phyloP scores from a whole-genome alignment of 2,329 filamentous ascomycete species.

The Cryphonectria nitschkei region DNA sequence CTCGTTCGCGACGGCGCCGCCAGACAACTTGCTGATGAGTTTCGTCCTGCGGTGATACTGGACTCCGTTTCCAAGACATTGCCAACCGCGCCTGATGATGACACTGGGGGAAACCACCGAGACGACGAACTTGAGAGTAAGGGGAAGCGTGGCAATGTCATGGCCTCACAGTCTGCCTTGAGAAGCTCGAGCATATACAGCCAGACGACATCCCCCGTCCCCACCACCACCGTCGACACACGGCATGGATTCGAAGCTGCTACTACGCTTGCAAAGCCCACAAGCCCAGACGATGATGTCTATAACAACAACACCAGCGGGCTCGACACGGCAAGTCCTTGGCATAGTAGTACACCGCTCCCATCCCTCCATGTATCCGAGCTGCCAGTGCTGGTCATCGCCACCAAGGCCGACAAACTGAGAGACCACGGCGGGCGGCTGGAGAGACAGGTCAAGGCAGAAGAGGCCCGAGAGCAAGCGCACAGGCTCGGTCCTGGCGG shows the following conservation, averaged over 20 bases:
- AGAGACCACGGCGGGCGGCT: conserved; percentile 16
- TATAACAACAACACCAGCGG: not conserved
- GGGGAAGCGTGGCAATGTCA: conserved; percentile 4
- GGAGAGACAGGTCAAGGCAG: conserved; percentile 16
- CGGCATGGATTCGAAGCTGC: not conserved
- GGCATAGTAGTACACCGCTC: too few species aligned
- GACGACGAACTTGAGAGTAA: not conserved
- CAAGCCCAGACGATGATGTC: not conserved
- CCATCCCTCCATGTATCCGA: not conserved
- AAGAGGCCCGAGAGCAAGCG: conserved; percentile 19
- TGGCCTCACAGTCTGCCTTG: conserved; percentile 6
- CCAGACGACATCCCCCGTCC: conserved; percentile 9
- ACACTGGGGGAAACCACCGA: not conserved
- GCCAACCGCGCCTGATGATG: not conserved
- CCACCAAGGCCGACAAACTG: conserved; percentile 19
- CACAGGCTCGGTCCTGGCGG: conserved; percentile 20
- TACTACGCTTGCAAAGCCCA: not conserved
- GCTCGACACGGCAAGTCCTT: not conserved
- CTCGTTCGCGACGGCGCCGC: conserved; percentile 2
- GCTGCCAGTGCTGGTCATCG: conserved; percentile 20
- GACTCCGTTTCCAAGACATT: not conserved
- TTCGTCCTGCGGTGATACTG: not conserved
- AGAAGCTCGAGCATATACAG: conserved; percentile 18
- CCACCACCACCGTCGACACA: conserved; percentile 1
- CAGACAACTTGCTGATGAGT: conserved; percentile 11